Conservation (phyloP, 2,329 filamentous ascomycete species). For the Epicoccum sorghinum region DNA sequence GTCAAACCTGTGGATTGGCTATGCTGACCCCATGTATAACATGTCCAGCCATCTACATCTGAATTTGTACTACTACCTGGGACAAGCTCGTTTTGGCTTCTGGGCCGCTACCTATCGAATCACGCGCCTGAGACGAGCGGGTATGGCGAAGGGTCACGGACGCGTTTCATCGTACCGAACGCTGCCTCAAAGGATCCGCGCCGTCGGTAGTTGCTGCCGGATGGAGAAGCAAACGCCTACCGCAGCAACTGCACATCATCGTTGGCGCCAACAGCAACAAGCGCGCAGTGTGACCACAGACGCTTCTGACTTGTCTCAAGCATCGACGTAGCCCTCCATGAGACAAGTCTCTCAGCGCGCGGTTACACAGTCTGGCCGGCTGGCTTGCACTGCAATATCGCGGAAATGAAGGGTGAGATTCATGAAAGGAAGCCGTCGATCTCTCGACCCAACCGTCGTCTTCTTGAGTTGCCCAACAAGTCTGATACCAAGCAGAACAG, state of each 20-base stretch:
- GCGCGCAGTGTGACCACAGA: constrained; percentile 7
- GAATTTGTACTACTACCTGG: constrained; percentile 4
- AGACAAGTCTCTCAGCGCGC: not conserved
- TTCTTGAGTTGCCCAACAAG: not conserved
- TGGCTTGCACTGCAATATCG: not conserved
- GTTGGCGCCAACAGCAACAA: not conserved
- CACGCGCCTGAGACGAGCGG: constrained; percentile 28
- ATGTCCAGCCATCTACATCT: not conserved
- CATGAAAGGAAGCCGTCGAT: not conserved
- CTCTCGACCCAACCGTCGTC: not conserved
- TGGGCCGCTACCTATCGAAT: constrained; percentile 9
- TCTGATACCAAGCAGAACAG: too few relatives aligned
- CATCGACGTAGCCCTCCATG: not conserved
- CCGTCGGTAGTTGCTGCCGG: constrained; percentile 19
- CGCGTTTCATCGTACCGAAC: constrained; percentile 32
- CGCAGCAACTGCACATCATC: constrained; percentile 6
- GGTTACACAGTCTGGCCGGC: not conserved
- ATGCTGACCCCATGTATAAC: too few relatives aligned
- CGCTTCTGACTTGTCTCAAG: not conserved
- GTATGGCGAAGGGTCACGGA: constrained; percentile 25
- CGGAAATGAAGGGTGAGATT: not conserved
- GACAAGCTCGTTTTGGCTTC: constrained; percentile 3
- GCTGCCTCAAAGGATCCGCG: constrained; percentile 17
- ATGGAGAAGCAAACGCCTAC: constrained; percentile 14
- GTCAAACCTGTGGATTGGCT: not conserved